Conservation (phyloP, 2,329 filamentous ascomycete genomes). For the Amesomyces nigricolor region DNA sequence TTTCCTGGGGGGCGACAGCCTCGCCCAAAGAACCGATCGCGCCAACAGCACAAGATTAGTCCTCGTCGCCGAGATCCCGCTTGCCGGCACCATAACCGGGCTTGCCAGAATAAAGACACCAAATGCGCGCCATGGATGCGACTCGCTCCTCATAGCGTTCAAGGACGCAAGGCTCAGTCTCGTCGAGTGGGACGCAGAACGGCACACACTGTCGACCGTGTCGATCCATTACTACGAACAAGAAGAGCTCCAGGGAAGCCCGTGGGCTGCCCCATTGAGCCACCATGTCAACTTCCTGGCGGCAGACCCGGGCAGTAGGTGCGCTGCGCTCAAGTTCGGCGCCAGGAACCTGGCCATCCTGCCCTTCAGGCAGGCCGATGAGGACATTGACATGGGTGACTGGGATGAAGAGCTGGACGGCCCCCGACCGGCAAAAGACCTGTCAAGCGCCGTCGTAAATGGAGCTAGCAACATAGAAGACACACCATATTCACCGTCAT, state of each 20-base stretch:
- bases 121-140: constrained; percentile 71
- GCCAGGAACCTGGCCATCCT: constrained; percentile 84
- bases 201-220: constrained; percentile 72
- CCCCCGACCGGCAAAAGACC: constrained; percentile 50
- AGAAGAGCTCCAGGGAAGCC: constrained; percentile 76
- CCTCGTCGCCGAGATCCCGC: constrained; percentile 74
- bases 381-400: constrained; percentile 87
- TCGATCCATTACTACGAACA: constrained; percentile 99
- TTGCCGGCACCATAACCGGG: constrained; percentile 80
- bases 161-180: constrained; percentile 90
- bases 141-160: constrained; percentile 76
- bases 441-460: constrained; percentile 37
- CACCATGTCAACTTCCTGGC: constrained; percentile 76
- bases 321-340: constrained; percentile 91
- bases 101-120: constrained; percentile 70
- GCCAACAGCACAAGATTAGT: constrained; percentile 70
- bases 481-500: constrained; percentile 82
- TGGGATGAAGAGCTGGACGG: constrained; percentile 80
- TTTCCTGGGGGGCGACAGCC: constrained; percentile 58
- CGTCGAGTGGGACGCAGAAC: constrained; percentile 86
- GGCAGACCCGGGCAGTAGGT: constrained; percentile 86
- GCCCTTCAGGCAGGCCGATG: constrained; percentile 79
- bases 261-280: constrained; percentile 72
- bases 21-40: constrained; percentile 56
- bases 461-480: constrained; percentile 47